These are phyloP conservation scores for Aspergillus udagawae DNA, from an alignment of 2,329 filamentous ascomycete species.

Conservation along the genomic window DNA sequence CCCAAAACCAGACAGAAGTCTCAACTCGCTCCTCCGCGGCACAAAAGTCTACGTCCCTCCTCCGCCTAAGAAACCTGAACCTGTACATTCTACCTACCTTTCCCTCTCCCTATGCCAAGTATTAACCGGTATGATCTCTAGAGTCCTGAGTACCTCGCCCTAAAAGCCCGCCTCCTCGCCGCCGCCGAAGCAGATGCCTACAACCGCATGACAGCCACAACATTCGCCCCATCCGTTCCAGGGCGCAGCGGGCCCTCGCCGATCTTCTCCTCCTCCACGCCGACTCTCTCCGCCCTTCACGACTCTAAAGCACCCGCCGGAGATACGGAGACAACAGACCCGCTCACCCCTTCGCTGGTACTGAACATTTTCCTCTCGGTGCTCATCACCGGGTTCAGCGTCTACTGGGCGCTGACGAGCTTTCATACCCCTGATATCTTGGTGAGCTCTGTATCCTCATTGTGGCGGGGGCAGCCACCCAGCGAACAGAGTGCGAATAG, in stretches of 20 bases:
- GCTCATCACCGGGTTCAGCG: constrained; percentile 56
- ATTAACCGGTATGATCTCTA: not conserved
- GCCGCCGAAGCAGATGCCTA: constrained; percentile 81
- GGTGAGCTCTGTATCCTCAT: constrained; percentile 14
- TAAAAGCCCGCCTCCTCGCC: constrained; percentile 80
- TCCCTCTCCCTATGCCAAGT: not conserved
- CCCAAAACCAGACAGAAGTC: constrained; percentile 33
- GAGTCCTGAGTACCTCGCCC: constrained; percentile 75
- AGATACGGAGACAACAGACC: constrained; percentile 42
- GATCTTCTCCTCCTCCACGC: constrained; percentile 52
- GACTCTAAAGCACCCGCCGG: constrained; percentile 16
- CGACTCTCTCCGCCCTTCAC: constrained; percentile 50
- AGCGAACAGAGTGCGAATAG: not conserved
- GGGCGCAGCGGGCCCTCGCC: constrained; percentile 50
- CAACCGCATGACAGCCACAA: constrained; percentile 63
- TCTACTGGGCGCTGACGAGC: constrained; percentile 41
- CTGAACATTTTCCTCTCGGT: constrained; percentile 88
- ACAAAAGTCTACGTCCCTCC: constrained; percentile 72
- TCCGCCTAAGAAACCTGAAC: constrained; percentile 72
- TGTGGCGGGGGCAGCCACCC: constrained; percentile 3
- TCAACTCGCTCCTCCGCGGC: constrained; percentile 70
- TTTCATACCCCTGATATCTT: constrained; percentile 34
- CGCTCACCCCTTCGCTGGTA: constrained; percentile 58
- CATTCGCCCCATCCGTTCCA: constrained; percentile 41
- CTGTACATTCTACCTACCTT: constrained; percentile 49